Base-by-base conservation (phyloP, 306 rosid species). In the Quercus suber region DNA sequence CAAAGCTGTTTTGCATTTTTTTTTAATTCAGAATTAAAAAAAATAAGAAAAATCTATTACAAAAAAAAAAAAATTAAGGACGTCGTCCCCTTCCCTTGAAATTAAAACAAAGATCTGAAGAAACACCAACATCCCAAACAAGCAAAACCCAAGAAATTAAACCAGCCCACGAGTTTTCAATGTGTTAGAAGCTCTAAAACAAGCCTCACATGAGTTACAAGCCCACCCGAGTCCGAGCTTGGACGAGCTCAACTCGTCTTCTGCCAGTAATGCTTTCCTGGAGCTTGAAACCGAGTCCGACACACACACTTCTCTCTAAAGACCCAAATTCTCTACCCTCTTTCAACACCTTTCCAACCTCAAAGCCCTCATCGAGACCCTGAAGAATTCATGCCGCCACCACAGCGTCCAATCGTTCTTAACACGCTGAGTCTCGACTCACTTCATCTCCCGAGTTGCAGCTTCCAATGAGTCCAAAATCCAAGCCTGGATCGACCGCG, bases 401-500 rank as follows among this genome's bases (percentile, higher is more conserved):
- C 75, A 58, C 79, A 49, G 84, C 70, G 59, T 90, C 75, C 28
- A 58, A 3, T 89, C 97, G 18, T 89, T 94, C 75, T 49, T 94
- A 13, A 67, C 91, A 17, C 97, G 95, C 74, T 90, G 89, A 0
- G 78, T 69, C 27, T 79, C 92, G 18, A 51, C 91, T 17, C 90
- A 85, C 87, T 92, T 92, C 11, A 85, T 92, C 69, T 73, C 93
- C 53, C 84, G 86, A 43, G 77, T 91, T 82, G 97, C 97, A 60
- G 78, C 76, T 13, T 76, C 93, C 0, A 94, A 92, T 77, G 88
- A 86, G 73, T 73, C 86, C 20, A 92, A 94, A 77, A 87, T 94
- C 71, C 97, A 94, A 72, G 86, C 90, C 0, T 94, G 95, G 97
- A 94, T 94, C 30, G 92, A 92, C 76, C 95, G 92, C 6, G 89